Conservation (phyloP, 192 early-diverging fungal species). For the Phycomyces nitens region DNA sequence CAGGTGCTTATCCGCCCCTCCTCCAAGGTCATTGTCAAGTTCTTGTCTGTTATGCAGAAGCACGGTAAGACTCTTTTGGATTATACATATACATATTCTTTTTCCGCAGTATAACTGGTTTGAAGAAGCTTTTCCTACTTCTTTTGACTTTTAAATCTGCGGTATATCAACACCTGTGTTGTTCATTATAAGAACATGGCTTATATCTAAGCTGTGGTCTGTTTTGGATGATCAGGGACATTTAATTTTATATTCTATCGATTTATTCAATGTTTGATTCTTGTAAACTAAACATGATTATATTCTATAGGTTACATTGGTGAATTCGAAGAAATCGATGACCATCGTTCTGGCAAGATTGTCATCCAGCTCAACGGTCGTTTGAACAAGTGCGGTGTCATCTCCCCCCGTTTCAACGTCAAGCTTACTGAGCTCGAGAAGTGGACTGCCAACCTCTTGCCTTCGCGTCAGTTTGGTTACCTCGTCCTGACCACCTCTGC, state of each 20-base stretch:
- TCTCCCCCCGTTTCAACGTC: slow-evolving; percentile 98
- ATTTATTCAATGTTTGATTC: neutral
- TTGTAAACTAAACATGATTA: too few relatives aligned
- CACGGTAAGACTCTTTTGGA: slow-evolving; percentile 62
- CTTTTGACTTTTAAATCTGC: slow-evolving; percentile 9
- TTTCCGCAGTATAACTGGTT: slow-evolving; percentile 8
- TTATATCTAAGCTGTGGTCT: neutral
- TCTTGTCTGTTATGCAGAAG: slow-evolving; percentile 98
- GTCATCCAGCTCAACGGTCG: slow-evolving; percentile 98
- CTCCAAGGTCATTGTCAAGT: slow-evolving; percentile 98
- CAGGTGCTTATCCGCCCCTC: slow-evolving; percentile 96
- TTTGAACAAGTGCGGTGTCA: slow-evolving; percentile 99
- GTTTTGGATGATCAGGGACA: neutral
- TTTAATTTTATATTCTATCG: neutral
- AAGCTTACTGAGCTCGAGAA: slow-evolving; percentile 92
- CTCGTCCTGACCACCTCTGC: slow-evolving; percentile 88
- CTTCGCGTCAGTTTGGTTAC: slow-evolving; percentile 98
- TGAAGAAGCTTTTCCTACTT: neutral
- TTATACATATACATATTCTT: neutral
- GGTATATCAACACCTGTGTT: neutral
- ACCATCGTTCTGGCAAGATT: slow-evolving; percentile 97
- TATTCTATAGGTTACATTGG: slow-evolving; percentile 85
- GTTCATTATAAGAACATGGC: neutral
- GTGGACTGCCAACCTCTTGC: slow-evolving; percentile 95
- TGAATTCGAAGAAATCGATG: slow-evolving; percentile 98